Percentiles rank a stretch among this genome's conserved stretches.
These are phyloP conservation scores for Alloteropsis semialata DNA, from an alignment of 176 grass and related monocot genomes.

Conservation along the genomic window DNA sequence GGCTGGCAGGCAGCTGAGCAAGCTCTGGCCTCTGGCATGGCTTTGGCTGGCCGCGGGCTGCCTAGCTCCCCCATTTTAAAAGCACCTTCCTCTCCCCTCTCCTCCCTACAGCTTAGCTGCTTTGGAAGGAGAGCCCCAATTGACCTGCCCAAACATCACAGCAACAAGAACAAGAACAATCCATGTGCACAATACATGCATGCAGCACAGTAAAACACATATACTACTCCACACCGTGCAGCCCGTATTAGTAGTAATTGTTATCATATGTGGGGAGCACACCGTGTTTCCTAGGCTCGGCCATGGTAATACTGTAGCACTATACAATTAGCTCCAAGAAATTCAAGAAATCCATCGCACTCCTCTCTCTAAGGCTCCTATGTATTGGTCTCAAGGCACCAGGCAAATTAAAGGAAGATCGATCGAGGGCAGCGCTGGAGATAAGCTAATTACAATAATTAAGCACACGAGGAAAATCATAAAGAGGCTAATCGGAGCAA, in stretches of 20 bases:
- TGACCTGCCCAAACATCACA: conserved; percentile 46
- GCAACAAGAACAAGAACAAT: conserved; percentile 45
- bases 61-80: conserved; percentile 38
- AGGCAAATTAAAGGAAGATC: background rate
- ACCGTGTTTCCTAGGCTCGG: background rate
- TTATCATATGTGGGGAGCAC: conserved; percentile 60
- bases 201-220: conserved; percentile 9
- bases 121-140: conserved; percentile 57
- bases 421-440: background rate
- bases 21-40: background rate
- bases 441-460: conserved; percentile 11
- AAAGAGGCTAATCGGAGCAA: conserved; percentile 12
- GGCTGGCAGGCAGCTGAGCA: background rate
- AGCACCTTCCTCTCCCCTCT: background rate
- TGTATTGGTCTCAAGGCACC: background rate
- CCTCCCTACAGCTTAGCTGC: conserved; percentile 20
- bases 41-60: background rate
- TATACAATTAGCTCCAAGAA: conserved; percentile 1
- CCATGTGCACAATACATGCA: conserved; percentile 40
- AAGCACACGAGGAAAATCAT: conserved; percentile 11
- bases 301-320: background rate
- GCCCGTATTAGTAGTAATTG: conserved; percentile 30
- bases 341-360: background rate
- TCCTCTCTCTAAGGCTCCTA: background rate
- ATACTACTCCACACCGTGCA: background rate